Conservation (phyloP, 306 rosid species). For the Trifolium dubium region DNA sequence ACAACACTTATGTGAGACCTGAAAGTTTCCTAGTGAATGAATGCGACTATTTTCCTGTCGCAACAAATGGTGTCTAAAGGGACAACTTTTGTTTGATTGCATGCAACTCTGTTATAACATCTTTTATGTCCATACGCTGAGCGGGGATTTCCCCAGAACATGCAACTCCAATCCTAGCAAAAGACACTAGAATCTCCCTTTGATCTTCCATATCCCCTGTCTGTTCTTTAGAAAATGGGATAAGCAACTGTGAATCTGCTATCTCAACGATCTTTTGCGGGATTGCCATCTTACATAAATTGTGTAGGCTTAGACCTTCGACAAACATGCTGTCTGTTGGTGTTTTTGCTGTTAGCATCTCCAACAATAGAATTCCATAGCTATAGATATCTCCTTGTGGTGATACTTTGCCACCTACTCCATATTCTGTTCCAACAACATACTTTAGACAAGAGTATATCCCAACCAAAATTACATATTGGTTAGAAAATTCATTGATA, state of each 20-base stretch:
- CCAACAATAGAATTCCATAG: slow-evolving; percentile 32
- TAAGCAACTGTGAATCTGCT: slow-evolving; percentile 7
- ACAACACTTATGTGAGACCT: not conserved
- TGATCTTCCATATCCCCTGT: not conserved
- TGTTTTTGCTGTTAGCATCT: slow-evolving; percentile 36
- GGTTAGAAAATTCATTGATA: not conserved
- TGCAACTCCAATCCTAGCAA: slow-evolving; percentile 46
- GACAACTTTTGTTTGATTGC: slow-evolving; percentile 25
- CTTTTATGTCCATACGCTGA: slow-evolving; percentile 28
- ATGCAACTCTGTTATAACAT: slow-evolving; percentile 32
- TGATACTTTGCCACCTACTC: slow-evolving; percentile 8
- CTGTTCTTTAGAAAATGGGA: not conserved
- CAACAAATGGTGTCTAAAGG: not conserved
- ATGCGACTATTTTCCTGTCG: not conserved
- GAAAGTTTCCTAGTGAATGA: not conserved
- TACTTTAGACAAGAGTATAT: not conserved
- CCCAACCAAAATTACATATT: not conserved
- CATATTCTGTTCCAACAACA: slow-evolving; percentile 22
- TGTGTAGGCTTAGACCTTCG: slow-evolving; percentile 29
- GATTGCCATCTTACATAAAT: slow-evolving; percentile 25
- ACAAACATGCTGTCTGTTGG: slow-evolving; percentile 31
- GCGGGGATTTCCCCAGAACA: slow-evolving; percentile 32
- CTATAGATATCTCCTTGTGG: slow-evolving; percentile 36
- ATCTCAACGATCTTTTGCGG: slow-evolving; percentile 12
- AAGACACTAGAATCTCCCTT: slow-evolving; percentile 10